Evolutionary conservation across 768 basidiomycete genomes (phyloP).

Genomic region (Kwoniella mangroviensis): DNA sequence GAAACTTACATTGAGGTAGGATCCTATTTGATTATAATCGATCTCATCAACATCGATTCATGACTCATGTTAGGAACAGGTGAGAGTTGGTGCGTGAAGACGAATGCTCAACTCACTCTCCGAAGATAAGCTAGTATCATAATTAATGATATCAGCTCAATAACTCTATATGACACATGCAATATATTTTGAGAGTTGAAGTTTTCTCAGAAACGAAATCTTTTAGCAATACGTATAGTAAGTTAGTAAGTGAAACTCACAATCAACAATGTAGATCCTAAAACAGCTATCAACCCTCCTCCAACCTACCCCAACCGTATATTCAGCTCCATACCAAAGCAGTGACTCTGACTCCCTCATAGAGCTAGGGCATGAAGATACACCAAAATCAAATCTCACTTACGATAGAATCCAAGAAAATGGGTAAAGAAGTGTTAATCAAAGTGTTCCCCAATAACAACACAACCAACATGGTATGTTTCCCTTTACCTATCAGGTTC

Average conservation of each 20-base stretch:
- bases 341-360: too few relatives aligned
- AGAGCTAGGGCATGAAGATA: too few relatives aligned
- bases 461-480: constrained; percentile 51
- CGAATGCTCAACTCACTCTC: constrained; percentile 18
- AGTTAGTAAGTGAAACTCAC: too few relatives aligned
- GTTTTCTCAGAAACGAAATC: too few relatives aligned
- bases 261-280: constrained; percentile 47
- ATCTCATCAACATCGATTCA: too few relatives aligned
- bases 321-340: neutral
- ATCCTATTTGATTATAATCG: constrained; percentile 27
- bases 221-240: too few relatives aligned
- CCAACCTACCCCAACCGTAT: constrained; percentile 34
- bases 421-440: constrained; percentile 49
- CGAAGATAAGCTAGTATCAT: constrained; percentile 17
- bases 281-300: constrained; percentile 49
- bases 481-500: constrained; percentile 36
- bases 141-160: too few relatives aligned
- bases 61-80: too few relatives aligned
- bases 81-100: too few relatives aligned
- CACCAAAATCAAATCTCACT: neutral
- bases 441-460: constrained; percentile 48
- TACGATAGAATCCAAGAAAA: constrained; percentile 51
- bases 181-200: too few relatives aligned
- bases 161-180: too few relatives aligned
- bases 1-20: constrained; percentile 45